phyloP scores from a whole-genome alignment of 805 yeast species.

The Yueomyces sp. region DNA sequence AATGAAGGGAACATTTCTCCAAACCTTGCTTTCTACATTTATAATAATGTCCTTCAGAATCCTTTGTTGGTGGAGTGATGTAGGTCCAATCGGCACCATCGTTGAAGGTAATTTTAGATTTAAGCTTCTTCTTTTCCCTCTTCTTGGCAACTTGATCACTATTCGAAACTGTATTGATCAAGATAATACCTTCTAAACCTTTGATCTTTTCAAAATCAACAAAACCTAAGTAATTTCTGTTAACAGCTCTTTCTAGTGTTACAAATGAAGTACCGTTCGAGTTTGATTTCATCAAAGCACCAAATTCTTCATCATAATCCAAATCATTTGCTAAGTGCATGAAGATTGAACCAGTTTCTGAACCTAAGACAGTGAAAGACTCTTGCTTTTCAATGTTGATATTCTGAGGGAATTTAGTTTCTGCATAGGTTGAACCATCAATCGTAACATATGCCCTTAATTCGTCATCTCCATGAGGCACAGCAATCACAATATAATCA shows the following conservation, averaged over 20 bases:
- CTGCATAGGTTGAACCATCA: slow-evolving; percentile 68
- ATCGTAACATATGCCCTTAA: slow-evolving; percentile 61
- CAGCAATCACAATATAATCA: slow-evolving; percentile 62
- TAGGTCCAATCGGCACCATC: slow-evolving; percentile 85
- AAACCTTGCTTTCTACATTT: slow-evolving; percentile 38
- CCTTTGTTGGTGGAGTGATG: slow-evolving; percentile 54
- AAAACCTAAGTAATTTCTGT: slow-evolving; percentile 57
- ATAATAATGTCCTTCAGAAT: slow-evolving; percentile 45
- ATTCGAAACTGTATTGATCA: slow-evolving; percentile 59
- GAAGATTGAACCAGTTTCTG: slow-evolving; percentile 58
- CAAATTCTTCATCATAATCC: slow-evolving; percentile 43
- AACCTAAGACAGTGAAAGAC: slow-evolving; percentile 70
- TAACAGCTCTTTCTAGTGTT: slow-evolving; percentile 52
- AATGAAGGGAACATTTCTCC: slow-evolving; percentile 60
- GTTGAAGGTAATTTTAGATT: slow-evolving; percentile 67
- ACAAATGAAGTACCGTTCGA: slow-evolving; percentile 85
- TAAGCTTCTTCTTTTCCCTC: slow-evolving; percentile 42
- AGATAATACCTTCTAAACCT: slow-evolving; percentile 72
- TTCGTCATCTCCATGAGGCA: slow-evolving; percentile 34
- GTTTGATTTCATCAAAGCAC: slow-evolving; percentile 76
- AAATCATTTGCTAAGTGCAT: slow-evolving; percentile 66
- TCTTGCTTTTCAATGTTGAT: slow-evolving; percentile 45
- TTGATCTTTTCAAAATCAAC: slow-evolving; percentile 83
- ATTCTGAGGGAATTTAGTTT: slow-evolving; percentile 60
- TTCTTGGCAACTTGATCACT: slow-evolving; percentile 27